Conservation (phyloP, 305 asterid species). For the Fraxinus nigra region DNA sequence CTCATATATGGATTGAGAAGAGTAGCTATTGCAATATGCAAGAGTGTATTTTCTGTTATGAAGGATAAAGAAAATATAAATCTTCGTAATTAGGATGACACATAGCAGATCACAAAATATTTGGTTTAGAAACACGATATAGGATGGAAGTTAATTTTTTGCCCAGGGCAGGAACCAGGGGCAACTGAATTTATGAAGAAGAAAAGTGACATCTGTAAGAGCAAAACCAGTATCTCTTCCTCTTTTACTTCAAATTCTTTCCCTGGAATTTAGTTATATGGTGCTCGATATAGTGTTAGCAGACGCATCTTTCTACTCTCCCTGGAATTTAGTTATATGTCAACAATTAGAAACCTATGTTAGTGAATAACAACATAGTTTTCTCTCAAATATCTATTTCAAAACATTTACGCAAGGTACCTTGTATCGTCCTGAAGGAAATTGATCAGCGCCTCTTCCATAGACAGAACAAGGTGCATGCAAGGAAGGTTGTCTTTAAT, state of each 20-base stretch:
- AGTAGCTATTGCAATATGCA: not conserved
- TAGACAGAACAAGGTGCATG: conserved; percentile 83
- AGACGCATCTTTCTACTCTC: conserved; percentile 7
- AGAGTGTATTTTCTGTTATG: not conserved
- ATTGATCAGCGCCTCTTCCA: conserved; percentile 64
- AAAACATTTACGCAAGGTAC: conserved; percentile 37
- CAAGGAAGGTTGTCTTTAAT: conserved; percentile 72
- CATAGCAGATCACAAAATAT: not conserved
- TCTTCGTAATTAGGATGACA: not conserved
- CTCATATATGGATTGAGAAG: not conserved
- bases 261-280: not conserved
- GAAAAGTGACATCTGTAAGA: not conserved
- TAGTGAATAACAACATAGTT: not conserved
- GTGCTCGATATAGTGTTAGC: not conserved
- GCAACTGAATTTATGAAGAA: not conserved
- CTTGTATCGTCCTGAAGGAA: conserved; percentile 67
- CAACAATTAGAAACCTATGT: not conserved
- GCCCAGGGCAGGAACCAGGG: not conserved
- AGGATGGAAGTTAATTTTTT: not conserved
- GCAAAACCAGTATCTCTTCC: conserved; percentile 5
- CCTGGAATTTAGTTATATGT: not conserved
- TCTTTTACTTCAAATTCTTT: not conserved
- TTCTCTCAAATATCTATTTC: not conserved
- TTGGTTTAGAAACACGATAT: conserved; percentile 8
- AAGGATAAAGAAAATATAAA: conserved; percentile 12